Evolutionary conservation across 2,329 filamentous ascomycete genomes (phyloP).

Genomic region (Onygenales sp.): DNA sequence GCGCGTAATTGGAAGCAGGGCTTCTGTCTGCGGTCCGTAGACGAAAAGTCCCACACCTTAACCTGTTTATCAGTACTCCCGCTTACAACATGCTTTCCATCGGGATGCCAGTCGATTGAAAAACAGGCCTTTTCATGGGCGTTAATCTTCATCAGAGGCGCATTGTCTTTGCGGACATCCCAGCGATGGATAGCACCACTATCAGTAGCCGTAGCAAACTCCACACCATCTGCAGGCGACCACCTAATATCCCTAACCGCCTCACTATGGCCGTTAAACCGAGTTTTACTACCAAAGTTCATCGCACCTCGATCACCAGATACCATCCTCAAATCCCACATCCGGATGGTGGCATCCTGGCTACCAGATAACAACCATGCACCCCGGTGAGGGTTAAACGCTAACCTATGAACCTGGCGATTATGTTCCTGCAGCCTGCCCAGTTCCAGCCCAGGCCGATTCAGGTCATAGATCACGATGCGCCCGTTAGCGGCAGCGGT

Average conservation of each 20-base stretch:
- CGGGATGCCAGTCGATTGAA: constrained; percentile 58
- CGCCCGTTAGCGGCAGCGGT: constrained; percentile 57
- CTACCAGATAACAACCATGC: constrained; percentile 54
- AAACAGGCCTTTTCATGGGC: constrained; percentile 54
- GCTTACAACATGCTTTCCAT: constrained; percentile 55
- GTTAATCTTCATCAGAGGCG: constrained; percentile 50
- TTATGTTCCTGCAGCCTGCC: constrained; percentile 55
- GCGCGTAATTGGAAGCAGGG: constrained; percentile 49
- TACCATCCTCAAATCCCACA: constrained; percentile 55
- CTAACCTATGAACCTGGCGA: constrained; percentile 56
- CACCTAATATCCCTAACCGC: constrained; percentile 55
- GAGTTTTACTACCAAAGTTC: constrained; percentile 45
- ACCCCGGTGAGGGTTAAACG: constrained; percentile 54
- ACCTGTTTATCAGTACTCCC: constrained; percentile 54
- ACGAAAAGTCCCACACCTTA: constrained; percentile 55
- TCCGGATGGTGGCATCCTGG: constrained; percentile 53
- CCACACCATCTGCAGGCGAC: constrained; percentile 53
- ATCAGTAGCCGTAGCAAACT: constrained; percentile 57
- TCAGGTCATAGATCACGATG: constrained; percentile 56
- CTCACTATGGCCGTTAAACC: constrained; percentile 49
- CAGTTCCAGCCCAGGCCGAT: constrained; percentile 50
- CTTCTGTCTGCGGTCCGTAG: constrained; percentile 48
- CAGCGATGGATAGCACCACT: constrained; percentile 55
- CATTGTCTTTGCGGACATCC: constrained; percentile 51
- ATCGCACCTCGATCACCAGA: constrained; percentile 39